Base-by-base conservation (phyloP, 805 yeast species). In the Pachysolen tannophilus region DNA sequence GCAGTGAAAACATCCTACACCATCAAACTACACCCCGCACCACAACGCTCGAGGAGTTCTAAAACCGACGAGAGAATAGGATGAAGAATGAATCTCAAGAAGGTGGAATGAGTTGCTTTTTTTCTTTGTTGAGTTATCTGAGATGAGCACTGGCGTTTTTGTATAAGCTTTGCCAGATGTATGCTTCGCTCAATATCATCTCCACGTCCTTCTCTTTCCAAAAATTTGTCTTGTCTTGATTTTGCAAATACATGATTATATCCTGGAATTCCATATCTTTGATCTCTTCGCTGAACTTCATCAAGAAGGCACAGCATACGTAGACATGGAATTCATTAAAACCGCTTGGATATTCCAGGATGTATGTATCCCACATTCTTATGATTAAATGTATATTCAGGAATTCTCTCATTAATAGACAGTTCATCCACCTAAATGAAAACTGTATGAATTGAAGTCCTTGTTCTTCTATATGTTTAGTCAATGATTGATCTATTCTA, bases 351-450 rank as follows among this genome's bases (percentile, higher is more conserved):
- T 73, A 71, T 50, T 83, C 87, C 33, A 84, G 72, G 3, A 83
- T 56, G 55, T 92, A 92, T 0, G 98, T 88, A 53, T 92, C 98
- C 97, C 98, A 92, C 95, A 92, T 90, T 38, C 98, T 68, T 16
- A 88, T 78, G 5, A 88, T 82, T 41, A 85, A 72, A 20, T 65
- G 63, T 49, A 92, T 76, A 28, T 80, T 75, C 30, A 92, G 67
- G n/a, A n/a, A n/a, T 49, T 92, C 98, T 45, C 98, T 74, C 98
- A 92, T 92, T 33, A 92, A 63, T 49, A 92, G 63, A 62, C 98
- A 92, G 59, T 92, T 92, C 97, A 92, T 92, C 98, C 98, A 92
- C 46, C 98, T 69, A 62, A 92, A 92, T 15, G 96, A 76, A 57
- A 92, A 92, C 58, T 92, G 98, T 43, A 92, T 76, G 50, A 92